Evolutionary conservation across 108 stramenopile species (phyloP), one percentile per base, ranked within the genome.

Genomic region (Cyclotella kingstonii): DNA sequence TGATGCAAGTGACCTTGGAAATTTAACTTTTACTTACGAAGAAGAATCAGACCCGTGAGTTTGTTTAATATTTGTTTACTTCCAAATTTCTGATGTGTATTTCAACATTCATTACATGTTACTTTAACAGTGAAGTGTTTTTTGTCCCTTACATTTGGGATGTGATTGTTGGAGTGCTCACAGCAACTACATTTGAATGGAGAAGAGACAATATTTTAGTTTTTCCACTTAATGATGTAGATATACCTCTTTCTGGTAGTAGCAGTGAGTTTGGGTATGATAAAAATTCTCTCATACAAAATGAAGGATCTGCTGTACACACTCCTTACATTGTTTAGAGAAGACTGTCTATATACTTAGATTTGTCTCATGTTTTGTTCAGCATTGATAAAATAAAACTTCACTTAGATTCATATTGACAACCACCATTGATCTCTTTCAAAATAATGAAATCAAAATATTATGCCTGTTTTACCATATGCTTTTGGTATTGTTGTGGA

Each of bases 71-170:
- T 4, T 54, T 27, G 14, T 44, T 42, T 0, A n/a, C 0, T 46
- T 15, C 43, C 9, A 35, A 33, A n/a, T 10, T 18, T 61, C 4
- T 11, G 23, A 9, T 38, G n/a, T 35, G 23, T 15, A 2, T 19
- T 15, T 18, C 46, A 27, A 5, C 34, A 8, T 35, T 25, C 14
- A 1, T 34, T 28, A 12, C 46, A 47, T 10, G 19, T 6, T 8
- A 11, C 42, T 48, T 23, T 14, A 18, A 22, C 49, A 61, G 60
- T 18, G 89, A 90, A 69, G 72, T 80, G 4, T 90, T 90, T 47
- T 90, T 90, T 52, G 75, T 87, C 15, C 89, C 89, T 1, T 90
- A 90, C 54, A 53, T 87, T 36, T 76, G 84, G 84, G 85, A 90
- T 55, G 71, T 86, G 1, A 79, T 83, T 45, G 85, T 90, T 28